These are phyloP conservation scores for Agrocybe pediades DNA, from an alignment of 768 basidiomycete genomes.

Conservation along the genomic window DNA sequence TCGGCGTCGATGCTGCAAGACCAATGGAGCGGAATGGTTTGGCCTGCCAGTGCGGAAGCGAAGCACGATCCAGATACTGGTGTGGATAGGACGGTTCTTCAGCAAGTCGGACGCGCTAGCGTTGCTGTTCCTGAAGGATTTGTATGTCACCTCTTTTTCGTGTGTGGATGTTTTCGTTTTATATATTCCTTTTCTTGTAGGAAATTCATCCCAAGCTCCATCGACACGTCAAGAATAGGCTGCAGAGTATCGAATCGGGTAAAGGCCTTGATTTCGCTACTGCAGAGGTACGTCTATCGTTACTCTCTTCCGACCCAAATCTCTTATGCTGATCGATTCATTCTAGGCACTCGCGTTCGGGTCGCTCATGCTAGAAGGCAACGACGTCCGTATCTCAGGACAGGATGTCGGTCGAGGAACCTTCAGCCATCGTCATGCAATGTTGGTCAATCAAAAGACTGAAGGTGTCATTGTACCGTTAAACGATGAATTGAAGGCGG, in stretches of 20 bases:
- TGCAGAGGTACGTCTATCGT: constrained; percentile 61
- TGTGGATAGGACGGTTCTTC: constrained; percentile 51
- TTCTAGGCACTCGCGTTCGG: constrained; percentile 84
- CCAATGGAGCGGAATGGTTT: constrained; percentile 70
- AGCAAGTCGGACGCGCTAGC: constrained; percentile 66
- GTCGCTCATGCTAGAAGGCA: constrained; percentile 79
- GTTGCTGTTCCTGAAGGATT: constrained; percentile 61
- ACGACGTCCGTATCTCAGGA: constrained; percentile 86
- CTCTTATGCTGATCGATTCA: neutral
- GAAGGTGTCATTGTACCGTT: constrained; percentile 82
- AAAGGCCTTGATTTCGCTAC: constrained; percentile 88
- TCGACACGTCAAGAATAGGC: constrained; percentile 75
- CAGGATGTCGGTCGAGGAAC: constrained; percentile 93
- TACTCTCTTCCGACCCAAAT: neutral
- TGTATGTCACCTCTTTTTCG: constrained; percentile 45
- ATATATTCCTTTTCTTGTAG: constrained; percentile 40
- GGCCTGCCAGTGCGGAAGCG: constrained; percentile 61
- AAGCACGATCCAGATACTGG: constrained; percentile 68
- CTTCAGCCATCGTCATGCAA: constrained; percentile 88
- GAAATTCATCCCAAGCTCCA: constrained; percentile 79
- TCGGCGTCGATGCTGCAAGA: constrained; percentile 57
- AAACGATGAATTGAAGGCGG: constrained; percentile 63
- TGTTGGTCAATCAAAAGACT: constrained; percentile 87
- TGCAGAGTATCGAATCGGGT: constrained; percentile 68
- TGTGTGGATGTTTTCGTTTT: constrained; percentile 29